Evolutionary conservation across 73 alveolate genomes (phyloP).

Genomic region (Paramecium pentaurelia): DNA sequence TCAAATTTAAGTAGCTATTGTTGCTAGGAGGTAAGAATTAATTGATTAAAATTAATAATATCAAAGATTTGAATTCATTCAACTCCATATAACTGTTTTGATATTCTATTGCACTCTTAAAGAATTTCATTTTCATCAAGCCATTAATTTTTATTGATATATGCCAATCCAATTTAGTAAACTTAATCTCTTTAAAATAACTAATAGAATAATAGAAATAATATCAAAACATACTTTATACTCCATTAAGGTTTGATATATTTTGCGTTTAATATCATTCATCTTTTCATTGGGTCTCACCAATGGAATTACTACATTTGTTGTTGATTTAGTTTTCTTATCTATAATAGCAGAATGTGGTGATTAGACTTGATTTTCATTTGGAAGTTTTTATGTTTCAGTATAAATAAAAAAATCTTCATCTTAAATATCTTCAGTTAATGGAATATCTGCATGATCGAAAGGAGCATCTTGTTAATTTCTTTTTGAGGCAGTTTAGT

Average conservation of each 20-base stretch:
- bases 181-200: conserved; percentile 42
- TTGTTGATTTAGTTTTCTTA: neutral
- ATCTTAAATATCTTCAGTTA: neutral
- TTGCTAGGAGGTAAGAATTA: neutral
- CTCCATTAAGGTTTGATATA: conserved; percentile 36
- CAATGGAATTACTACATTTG: neutral
- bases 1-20: neutral
- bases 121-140: conserved; percentile 4
- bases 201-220: neutral
- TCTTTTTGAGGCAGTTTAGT: neutral
- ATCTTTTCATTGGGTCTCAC: conserved; percentile 9
- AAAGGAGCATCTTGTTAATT: neutral
- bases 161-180: conserved; percentile 4
- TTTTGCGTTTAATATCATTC: conserved; percentile 22
- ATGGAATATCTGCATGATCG: neutral
- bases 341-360: neutral
- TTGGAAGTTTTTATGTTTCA: neutral
- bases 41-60: neutral
- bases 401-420: neutral
- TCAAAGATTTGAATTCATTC: neutral
- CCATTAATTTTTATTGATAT: conserved; percentile 8
- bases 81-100: conserved; percentile 21
- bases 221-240: neutral
- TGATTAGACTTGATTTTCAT: neutral
- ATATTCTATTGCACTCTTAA: conserved; percentile 8